Evolutionary conservation across 2,329 filamentous ascomycete species (phyloP).

Genomic region (Hymenoscyphus albidus): DNA sequence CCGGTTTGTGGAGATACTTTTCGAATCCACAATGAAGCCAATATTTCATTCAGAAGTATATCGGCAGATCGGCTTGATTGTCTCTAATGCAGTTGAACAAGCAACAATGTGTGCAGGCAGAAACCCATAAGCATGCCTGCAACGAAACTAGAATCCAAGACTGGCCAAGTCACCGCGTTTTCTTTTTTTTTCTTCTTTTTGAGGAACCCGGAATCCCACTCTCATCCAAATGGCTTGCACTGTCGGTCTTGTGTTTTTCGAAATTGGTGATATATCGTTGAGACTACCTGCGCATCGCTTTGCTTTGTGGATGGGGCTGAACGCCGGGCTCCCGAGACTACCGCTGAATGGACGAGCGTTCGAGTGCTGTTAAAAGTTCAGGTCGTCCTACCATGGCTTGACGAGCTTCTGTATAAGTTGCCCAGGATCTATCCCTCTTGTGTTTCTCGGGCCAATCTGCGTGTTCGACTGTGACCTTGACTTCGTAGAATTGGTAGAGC

Average conservation of each 20-base stretch:
- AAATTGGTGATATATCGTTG: slow-evolving; percentile 5
- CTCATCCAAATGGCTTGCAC: slow-evolving; percentile 18
- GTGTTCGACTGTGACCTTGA: slow-evolving; percentile 81
- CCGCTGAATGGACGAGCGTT: slow-evolving; percentile 52
- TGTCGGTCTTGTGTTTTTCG: slow-evolving; percentile 11
- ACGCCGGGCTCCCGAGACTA: slow-evolving; percentile 39
- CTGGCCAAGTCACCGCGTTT: slow-evolving; percentile 26
- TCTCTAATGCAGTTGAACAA: slow-evolving; percentile 33
- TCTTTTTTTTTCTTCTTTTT: slow-evolving; percentile 13
- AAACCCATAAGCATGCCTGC: slow-evolving; percentile 22
- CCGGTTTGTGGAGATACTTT: slow-evolving; percentile 11
- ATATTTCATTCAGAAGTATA: slow-evolving; percentile 28
- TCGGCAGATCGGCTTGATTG: slow-evolving; percentile 34
- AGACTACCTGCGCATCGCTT: slow-evolving; percentile 9
- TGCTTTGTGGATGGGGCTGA: slow-evolving; percentile 17
- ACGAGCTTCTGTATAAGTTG: slow-evolving; percentile 77
- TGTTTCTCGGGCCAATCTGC: slow-evolving; percentile 88
- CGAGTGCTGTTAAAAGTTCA: slow-evolving; percentile 83
- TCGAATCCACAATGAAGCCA: slow-evolving; percentile 24
- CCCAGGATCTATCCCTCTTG: slow-evolving; percentile 88
- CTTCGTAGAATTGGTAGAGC: slow-evolving; percentile 80
- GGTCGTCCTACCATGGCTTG: slow-evolving; percentile 73
- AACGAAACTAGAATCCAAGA: slow-evolving; percentile 17
- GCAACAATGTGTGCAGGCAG: slow-evolving; percentile 24
- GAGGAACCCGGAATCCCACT: slow-evolving; percentile 30